Conservation (phyloP, 75 land plant species). For the Picea glauca region DNA sequence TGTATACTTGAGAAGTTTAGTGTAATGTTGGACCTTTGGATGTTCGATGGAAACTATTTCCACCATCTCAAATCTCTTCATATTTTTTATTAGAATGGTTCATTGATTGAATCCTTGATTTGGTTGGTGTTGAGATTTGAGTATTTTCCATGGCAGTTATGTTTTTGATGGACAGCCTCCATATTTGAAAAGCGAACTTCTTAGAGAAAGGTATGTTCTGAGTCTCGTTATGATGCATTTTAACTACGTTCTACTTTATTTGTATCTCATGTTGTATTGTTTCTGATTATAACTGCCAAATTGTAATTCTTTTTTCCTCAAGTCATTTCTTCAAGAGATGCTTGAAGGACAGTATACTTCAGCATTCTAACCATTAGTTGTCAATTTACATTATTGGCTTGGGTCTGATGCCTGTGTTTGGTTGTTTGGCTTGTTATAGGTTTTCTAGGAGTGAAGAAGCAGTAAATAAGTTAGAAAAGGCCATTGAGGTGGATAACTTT, state of each 20-base stretch:
- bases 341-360: not conserved
- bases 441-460: constrained; percentile 13
- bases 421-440: constrained; percentile 6
- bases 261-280: not conserved
- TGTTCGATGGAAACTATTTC: too few species aligned
- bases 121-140: not conserved
- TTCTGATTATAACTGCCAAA: constrained; percentile 1
- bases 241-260: not conserved
- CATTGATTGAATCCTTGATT: not conserved
- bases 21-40: too few species aligned
- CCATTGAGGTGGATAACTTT: not conserved
- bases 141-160: constrained; percentile 10
- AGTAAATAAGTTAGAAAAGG: not conserved
- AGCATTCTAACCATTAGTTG: not conserved
- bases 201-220: constrained; percentile 6
- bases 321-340: not conserved
- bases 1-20: too few species aligned
- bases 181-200: constrained; percentile 15
- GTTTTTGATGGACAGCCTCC: constrained; percentile 25
- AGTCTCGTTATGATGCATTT: not conserved
- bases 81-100: too few species aligned
- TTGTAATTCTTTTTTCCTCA: not conserved
- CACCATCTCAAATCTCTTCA: too few species aligned
- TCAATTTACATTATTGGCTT: not conserved
- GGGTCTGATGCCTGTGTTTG: not conserved